phyloP scores from a whole-genome alignment of 495 filamentous ascomycete species.

The Penicillium longicatenatum region DNA sequence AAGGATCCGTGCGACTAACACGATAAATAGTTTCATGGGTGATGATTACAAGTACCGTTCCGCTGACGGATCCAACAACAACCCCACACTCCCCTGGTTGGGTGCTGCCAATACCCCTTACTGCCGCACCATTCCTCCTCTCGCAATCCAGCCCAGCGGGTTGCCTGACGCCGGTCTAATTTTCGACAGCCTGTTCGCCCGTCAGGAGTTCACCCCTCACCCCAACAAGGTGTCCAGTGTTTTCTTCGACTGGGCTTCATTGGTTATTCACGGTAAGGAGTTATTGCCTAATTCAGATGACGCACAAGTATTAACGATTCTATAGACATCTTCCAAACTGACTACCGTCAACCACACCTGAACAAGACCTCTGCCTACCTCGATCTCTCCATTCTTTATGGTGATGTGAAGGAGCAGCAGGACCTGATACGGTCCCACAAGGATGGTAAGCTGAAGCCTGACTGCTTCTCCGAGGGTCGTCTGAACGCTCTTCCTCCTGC shows the following conservation, averaged over 20 bases:
- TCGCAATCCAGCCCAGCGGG: conserved; percentile 53
- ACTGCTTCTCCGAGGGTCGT: conserved; percentile 58
- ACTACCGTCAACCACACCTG: conserved; percentile 51
- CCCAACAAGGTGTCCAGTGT: conserved; percentile 61
- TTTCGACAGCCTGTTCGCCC: conserved; percentile 56
- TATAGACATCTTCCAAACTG: conserved; percentile 60
- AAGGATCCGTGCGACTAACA: conserved; percentile 11
- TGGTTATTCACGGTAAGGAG: conserved; percentile 54
- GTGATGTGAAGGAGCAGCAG: conserved; percentile 58
- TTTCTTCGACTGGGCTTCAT: conserved; percentile 60
- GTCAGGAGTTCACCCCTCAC: conserved; percentile 54
- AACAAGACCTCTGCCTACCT: conserved; percentile 62
- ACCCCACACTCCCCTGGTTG: conserved; percentile 56
- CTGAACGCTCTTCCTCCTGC: conserved; percentile 58
- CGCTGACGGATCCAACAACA: conserved; percentile 73
- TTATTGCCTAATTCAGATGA: not conserved
- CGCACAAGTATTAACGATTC: conserved; percentile 5
- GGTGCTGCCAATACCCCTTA: conserved; percentile 59
- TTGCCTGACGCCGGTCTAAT: conserved; percentile 55
- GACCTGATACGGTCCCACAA: conserved; percentile 57
- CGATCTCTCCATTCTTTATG: conserved; percentile 60
- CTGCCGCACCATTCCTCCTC: conserved; percentile 53
- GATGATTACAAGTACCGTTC: conserved; percentile 67
- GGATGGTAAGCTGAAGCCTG: conserved; percentile 59
- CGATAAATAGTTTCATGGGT: conserved; percentile 55